A percentile compares a stretch with the other conserved stretches of the same genome.
Evolutionary conservation across 306 rosid genomes (phyloP).

Genomic region (Inga oerstediana): DNA sequence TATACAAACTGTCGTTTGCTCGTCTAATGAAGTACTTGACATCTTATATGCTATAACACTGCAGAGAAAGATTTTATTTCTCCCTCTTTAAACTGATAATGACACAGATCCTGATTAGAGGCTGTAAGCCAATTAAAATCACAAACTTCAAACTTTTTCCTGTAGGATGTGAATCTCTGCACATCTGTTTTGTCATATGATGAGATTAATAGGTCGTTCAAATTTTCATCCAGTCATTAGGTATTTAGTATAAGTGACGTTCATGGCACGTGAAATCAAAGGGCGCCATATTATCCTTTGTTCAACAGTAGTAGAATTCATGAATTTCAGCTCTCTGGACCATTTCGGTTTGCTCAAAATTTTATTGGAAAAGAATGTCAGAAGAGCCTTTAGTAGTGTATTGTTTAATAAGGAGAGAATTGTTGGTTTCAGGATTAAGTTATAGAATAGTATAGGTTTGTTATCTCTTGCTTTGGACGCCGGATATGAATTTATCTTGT

Average conservation of each 20-base stretch:
- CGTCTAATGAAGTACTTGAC: neutral
- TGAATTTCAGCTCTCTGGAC: conserved; percentile 12
- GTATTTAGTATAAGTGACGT: conserved; percentile 6
- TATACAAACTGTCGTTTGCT: neutral
- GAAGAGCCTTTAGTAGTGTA: neutral
- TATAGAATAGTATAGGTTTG: too few relatives aligned
- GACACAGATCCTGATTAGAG: neutral
- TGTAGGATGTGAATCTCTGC: neutral
- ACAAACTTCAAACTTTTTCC: neutral
- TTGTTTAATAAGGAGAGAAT: neutral
- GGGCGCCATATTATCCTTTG: neutral
- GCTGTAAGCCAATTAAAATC: neutral
- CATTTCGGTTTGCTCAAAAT: neutral
- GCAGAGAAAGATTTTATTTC: neutral
- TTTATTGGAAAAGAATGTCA: conserved; percentile 2
- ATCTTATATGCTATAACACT: conserved; percentile 9
- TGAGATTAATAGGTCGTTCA: neutral
- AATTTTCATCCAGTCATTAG: neutral
- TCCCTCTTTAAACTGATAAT: neutral
- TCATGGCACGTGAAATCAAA: neutral
- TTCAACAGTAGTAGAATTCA: neutral
- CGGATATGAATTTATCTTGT: neutral
- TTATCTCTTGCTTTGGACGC: neutral
- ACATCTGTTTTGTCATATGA: neutral
- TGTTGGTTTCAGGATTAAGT: neutral